A percentile compares a stretch with the other conserved stretches of the same genome.
phyloP scores from a whole-genome alignment of 495 filamentous ascomycete genomes.

The Hypoxylon cercidicola region DNA sequence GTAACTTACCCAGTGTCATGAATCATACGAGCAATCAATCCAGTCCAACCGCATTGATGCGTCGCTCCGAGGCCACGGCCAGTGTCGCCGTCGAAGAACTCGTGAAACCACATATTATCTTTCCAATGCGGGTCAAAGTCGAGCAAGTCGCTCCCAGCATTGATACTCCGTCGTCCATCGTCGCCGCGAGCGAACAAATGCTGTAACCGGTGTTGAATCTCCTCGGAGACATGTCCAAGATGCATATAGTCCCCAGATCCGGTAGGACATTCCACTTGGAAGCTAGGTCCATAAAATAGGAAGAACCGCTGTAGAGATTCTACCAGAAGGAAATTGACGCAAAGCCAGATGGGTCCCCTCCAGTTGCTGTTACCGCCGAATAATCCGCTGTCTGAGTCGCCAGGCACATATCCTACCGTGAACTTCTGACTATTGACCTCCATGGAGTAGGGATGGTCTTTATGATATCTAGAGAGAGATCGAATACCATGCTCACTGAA shows the following conservation, averaged over 20 bases:
- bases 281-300: conserved; percentile 89
- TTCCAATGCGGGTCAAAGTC: conserved; percentile 94
- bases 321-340: conserved; percentile 93
- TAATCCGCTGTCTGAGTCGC: conserved; percentile 91
- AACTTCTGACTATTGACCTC: conserved; percentile 93
- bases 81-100: conserved; percentile 95
- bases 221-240: conserved; percentile 93
- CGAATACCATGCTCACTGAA: conserved; percentile 89
- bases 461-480: conserved; percentile 92
- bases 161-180: conserved; percentile 86
- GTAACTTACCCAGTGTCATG: conserved; percentile 87
- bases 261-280: conserved; percentile 92
- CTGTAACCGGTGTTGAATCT: conserved; percentile 93
- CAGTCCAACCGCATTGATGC: conserved; percentile 98
- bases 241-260: conserved; percentile 97
- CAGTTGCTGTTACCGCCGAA: conserved; percentile 99
- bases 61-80: conserved; percentile 91
- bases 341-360: conserved; percentile 93
- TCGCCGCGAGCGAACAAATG: conserved; percentile 87
- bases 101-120: conserved; percentile 94
- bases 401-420: conserved; percentile 88
- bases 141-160: conserved; percentile 80
- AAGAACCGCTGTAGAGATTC: conserved; percentile 92
- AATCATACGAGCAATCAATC: conserved; percentile 93
- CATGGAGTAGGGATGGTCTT: conserved; percentile 92